Evolutionary conservation across 2,329 filamentous ascomycete species (phyloP).

Genomic region (Dactylellina parvicollis): DNA sequence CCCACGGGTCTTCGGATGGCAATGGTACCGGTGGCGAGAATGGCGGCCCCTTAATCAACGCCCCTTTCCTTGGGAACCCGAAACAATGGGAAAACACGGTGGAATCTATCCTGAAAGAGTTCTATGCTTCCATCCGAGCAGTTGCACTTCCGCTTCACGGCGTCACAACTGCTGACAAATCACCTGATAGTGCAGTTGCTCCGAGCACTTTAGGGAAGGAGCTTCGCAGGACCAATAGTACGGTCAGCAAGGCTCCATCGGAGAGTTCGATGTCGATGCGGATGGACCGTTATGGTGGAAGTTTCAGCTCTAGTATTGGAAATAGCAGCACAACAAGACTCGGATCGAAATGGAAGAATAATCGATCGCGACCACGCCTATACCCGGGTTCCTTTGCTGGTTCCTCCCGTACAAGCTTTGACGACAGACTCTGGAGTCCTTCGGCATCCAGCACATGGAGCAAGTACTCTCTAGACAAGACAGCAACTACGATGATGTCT

Average conservation of each 20-base stretch:
- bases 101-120: conserved; percentile 89
- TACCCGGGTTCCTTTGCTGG: conserved; percentile 82
- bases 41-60: conserved; percentile 80
- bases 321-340: conserved; percentile 59
- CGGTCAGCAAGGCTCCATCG: conserved; percentile 90
- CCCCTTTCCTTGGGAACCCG: conserved; percentile 77
- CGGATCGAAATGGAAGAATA: conserved; percentile 81
- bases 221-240: conserved; percentile 76
- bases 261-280: conserved; percentile 64
- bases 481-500: conserved; percentile 82
- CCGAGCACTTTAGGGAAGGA: conserved; percentile 38
- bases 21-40: conserved; percentile 65
- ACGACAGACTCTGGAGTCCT: conserved; percentile 92
- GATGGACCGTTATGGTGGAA: conserved; percentile 58
- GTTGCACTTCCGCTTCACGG: conserved; percentile 88
- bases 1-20: conserved; percentile 58
- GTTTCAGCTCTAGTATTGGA: conserved; percentile 54
- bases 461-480: conserved; percentile 89
- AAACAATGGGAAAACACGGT: conserved; percentile 88
- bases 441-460: conserved; percentile 94
- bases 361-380: conserved; percentile 79
- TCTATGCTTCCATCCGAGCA: conserved; percentile 87
- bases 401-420: conserved; percentile 91
- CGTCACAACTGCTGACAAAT: conserved; percentile 61
- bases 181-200: conserved; percentile 31